Evolutionary conservation across 371 early-diverging fungal genomes (phyloP).

Genomic region (Mortierella sp.): DNA sequence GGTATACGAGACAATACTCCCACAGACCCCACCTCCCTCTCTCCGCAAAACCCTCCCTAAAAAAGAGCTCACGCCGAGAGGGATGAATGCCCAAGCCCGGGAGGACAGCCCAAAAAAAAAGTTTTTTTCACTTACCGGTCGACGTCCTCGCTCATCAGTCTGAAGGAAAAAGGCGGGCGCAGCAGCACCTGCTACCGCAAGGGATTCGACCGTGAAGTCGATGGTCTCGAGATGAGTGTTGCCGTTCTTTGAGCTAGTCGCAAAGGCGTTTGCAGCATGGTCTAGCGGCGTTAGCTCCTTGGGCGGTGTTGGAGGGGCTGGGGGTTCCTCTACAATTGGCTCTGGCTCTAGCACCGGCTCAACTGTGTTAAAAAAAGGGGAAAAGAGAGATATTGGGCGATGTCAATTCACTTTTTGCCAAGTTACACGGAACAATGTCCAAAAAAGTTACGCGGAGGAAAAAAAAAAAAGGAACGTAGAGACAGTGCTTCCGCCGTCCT

Average conservation of each 20-base stretch:
- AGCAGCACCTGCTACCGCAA: slow-evolving; percentile 34
- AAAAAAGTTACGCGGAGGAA: not conserved
- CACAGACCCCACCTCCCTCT: not conserved
- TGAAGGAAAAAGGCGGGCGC: slow-evolving; percentile 49
- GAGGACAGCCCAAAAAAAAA: too few species aligned
- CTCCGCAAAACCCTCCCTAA: not conserved
- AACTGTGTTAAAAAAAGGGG: not conserved
- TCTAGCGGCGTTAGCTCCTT: slow-evolving; percentile 14
- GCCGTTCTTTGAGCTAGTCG: slow-evolving; percentile 13
- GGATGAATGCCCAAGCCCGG: too few species aligned
- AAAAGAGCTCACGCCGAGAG: too few species aligned
- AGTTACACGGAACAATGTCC: not conserved
- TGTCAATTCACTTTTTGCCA: too few species aligned
- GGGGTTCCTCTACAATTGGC: not conserved
- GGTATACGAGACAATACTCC: not conserved
- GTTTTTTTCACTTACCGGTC: slow-evolving; percentile 56
- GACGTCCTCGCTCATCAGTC: slow-evolving; percentile 48
- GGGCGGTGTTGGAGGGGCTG: slow-evolving; percentile 4
- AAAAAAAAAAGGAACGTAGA: not conserved
- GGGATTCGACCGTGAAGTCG: slow-evolving; percentile 38
- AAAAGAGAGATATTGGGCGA: not conserved
- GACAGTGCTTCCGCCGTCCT: not conserved
- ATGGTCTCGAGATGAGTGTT: slow-evolving; percentile 34
- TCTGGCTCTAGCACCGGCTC: too few species aligned
- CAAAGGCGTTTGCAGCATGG: slow-evolving; percentile 35